Percentiles rank a stretch among this genome's conserved stretches.
phyloP scores from a whole-genome alignment of 495 filamentous ascomycete genomes.

The Antarctomyces pellizariae region DNA sequence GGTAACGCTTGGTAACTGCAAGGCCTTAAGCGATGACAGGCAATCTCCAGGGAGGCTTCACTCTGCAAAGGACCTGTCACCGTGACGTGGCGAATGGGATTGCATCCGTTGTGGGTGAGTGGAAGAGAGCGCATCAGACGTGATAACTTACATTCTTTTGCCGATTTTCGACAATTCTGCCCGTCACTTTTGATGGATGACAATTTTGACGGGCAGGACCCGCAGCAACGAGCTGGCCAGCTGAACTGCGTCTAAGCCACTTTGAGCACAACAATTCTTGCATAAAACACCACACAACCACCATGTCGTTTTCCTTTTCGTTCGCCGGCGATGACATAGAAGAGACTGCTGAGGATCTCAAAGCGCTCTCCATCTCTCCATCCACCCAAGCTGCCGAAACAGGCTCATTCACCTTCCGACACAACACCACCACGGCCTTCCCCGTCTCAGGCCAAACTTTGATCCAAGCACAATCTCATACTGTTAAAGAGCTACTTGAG shows the following conservation, averaged over 20 bases:
- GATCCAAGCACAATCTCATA: slow-evolving; percentile 21
- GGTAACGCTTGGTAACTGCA: slow-evolving; percentile 14
- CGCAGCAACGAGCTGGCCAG: no score
- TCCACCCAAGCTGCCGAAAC: slow-evolving; percentile 6
- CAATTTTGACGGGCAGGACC: no score
- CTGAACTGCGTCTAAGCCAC: no score
- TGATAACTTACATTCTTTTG: no score
- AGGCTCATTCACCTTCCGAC: slow-evolving; percentile 5
- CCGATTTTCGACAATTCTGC: no score
- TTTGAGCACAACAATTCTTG: no score
- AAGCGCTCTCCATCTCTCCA: slow-evolving; percentile 7
- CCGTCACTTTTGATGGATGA: no score
- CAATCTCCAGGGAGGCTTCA: slow-evolving; percentile 15
- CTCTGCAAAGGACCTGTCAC: slow-evolving; percentile 15
- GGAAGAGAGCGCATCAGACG: no score
- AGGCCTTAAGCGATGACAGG: slow-evolving; percentile 13
- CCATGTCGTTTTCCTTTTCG: slow-evolving; percentile 43
- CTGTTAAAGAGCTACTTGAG: slow-evolving; percentile 30
- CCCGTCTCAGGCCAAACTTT: slow-evolving; percentile 23
- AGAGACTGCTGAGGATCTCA: slow-evolving; percentile 22
- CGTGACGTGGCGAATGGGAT: slow-evolving; percentile 14
- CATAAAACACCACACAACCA: no score
- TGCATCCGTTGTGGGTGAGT: slow-evolving; percentile 13
- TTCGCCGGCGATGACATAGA: slow-evolving; percentile 77
- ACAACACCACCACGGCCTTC: slow-evolving; percentile 19